phyloP scores from a whole-genome alignment of 169 alveolate species.

The Plasmodium falciparum region DNA sequence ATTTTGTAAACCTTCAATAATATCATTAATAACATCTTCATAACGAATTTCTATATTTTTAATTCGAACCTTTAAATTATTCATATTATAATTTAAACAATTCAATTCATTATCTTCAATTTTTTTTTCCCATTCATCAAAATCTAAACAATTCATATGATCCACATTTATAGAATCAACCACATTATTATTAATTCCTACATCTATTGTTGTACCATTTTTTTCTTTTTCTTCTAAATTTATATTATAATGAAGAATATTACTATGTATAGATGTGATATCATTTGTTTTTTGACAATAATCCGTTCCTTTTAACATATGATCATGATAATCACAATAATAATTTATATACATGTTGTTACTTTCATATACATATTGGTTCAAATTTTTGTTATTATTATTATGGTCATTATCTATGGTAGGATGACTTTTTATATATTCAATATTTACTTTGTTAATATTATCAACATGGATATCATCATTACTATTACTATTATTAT shows the following conservation, averaged over 20 bases:
- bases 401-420: neutral
- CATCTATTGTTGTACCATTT: neutral
- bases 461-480: neutral
- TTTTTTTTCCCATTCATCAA: constrained; percentile 18
- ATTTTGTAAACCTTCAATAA: constrained; percentile 57
- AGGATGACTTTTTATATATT: neutral
- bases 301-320: too few relatives aligned
- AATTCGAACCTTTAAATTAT: constrained; percentile 57
- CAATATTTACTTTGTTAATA: neutral
- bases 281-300: too few relatives aligned
- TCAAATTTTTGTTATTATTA: neutral
- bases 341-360: constrained; percentile 6
- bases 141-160: neutral
- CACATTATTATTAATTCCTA: neutral
- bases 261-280: too few relatives aligned
- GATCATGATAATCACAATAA: constrained; percentile 33
- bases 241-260: too few relatives aligned
- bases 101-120: constrained; percentile 22
- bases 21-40: constrained; percentile 70
- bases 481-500: neutral
- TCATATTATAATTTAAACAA: constrained; percentile 14
- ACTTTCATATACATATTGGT: neutral
- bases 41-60: constrained; percentile 60
- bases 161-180: neutral
- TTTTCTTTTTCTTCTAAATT: neutral